Evolutionary conservation across 768 basidiomycete species (phyloP), one percentile per base, ranked within the genome.

Genomic region (Boletus sensibilis): DNA sequence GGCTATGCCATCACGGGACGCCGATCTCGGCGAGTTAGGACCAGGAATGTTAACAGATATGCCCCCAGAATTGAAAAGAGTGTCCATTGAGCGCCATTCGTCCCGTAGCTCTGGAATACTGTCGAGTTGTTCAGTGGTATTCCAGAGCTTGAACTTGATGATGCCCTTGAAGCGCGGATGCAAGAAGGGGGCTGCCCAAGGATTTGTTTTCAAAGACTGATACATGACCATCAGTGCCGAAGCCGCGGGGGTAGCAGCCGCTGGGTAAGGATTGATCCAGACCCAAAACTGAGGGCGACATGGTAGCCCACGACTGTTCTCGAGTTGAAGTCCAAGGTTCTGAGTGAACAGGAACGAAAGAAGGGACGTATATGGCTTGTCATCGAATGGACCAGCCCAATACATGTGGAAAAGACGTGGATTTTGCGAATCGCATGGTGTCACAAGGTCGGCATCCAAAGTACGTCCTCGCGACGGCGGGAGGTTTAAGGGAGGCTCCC

Each of bases 321-420:
- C 64, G 21, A 85, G 75, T 65, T 94, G 85, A 14, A 97, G 79
- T 12, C 87, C 90, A 6, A 94, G 82, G 68, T 94, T 94, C 72
- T 96, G 95, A 1, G 94, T 93, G 75, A 84, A 97, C 43, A 97
- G 82, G 81, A 92, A 97, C 5, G 95, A 97, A 50, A 93, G 78
- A 23, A 96, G 77, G 0, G 94, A 93, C 68, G 92, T 82, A 80
- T 97, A 97, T 0, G 95, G 94, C 73, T 96, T 97, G 76, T 98
- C 94, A 20, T 93, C 94, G 76, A 98, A 96, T 1, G 93, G 87
- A 0, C 94, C 94, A 1, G 93, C 92, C 94, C 94, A 97, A 78
- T 95, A 97, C 87, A 96, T 87, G 74, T 97, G 94, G 79, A 91
- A 96, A 5, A 95, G 70, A 21, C 90, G 82, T 2, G 91, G 92